Base-by-base conservation (phyloP, 306 rosid species). In the Styphnolobium japonicum region DNA sequence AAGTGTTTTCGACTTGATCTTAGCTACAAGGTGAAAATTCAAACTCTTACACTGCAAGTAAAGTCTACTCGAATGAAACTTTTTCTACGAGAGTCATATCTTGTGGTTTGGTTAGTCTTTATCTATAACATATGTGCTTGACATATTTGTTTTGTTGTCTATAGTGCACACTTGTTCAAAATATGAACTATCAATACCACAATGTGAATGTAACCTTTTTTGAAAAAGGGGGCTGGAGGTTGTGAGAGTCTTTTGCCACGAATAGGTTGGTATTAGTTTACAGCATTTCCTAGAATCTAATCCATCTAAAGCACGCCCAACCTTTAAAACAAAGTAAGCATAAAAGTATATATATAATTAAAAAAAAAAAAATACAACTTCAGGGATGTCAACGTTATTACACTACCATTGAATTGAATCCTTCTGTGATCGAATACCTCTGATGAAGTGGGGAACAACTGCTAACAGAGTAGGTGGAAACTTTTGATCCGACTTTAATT, bases 401-500 rank as follows among this genome's bases (percentile, higher is more conserved):
- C 15, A 64, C 29, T 1, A 21, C 31, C 15, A 22, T 56, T 56
- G 34, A 56, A 23, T 31, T 23, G 29, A 18, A 16, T 37, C n/a
- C 23, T 16, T 11, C 14, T 11, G 69, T 3, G 27, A 31, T 29
- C 10, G 19, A 45, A 19, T 6, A 15, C 40, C 16, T 19, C 12
- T 52, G n/a, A 31, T 61, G n/a, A 22, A 34, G 66, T 45, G 22
- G 27, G 73, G 49, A 56, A 62, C 60, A 37, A 63, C 3, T 56
- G 65, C 64, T 33, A 67, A 69, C 1, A 9, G 58, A 65, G 76
- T 80, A 65, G 85, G 48, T 78, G 83, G 56, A 73, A 85, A 68
- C 78, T 42, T 73, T 88, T 80, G 89, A 68, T 80, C 85, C 51
- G 33, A 76, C 76, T 61, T 87, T 34, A 83, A 88, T 80, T 67